These are phyloP conservation scores for Candida hispaniensis DNA, from an alignment of 805 yeast species.

Conservation along the genomic window DNA sequence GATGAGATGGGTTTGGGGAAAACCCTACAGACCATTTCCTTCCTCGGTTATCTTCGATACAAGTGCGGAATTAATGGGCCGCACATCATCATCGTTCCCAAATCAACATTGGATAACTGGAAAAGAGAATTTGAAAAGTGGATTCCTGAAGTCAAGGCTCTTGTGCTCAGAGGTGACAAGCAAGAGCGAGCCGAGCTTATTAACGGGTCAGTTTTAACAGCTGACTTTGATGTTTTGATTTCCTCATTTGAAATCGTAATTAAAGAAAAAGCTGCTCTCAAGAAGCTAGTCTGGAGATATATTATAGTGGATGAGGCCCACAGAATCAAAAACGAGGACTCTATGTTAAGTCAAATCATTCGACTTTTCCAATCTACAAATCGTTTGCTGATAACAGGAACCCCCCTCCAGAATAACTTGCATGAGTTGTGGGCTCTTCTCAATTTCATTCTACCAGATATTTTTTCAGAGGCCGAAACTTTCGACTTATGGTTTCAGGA, in stretches of 20 bases:
- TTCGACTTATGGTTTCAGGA: slow-evolving; percentile 87
- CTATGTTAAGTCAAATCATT: slow-evolving; percentile 84
- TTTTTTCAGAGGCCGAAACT: slow-evolving; percentile 79
- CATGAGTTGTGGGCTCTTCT: slow-evolving; percentile 95
- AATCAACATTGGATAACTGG: slow-evolving; percentile 95
- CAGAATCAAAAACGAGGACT: slow-evolving; percentile 89
- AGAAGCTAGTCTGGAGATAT: slow-evolving; percentile 86
- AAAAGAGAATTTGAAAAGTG: slow-evolving; percentile 85
- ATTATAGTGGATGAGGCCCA: slow-evolving; percentile 94
- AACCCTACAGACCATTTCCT: slow-evolving; percentile 88
- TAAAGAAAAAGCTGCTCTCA: slow-evolving; percentile 70
- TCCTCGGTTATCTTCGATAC: slow-evolving; percentile 78
- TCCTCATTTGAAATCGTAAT: slow-evolving; percentile 92
- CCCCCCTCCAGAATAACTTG: slow-evolving; percentile 87
- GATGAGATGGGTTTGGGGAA: slow-evolving; percentile 99
- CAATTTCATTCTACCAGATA: slow-evolving; percentile 86
- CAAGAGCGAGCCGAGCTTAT: slow-evolving; percentile 61
- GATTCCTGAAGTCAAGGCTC: slow-evolving; percentile 88
- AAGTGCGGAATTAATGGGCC: slow-evolving; percentile 77
- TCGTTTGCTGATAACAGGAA: slow-evolving; percentile 83
- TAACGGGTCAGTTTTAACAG: slow-evolving; percentile 46
- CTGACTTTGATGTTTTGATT: slow-evolving; percentile 80
- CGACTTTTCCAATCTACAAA: slow-evolving; percentile 77
- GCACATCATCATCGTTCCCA: slow-evolving; percentile 83
- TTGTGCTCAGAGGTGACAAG: slow-evolving; percentile 82